These are phyloP conservation scores for Mortierella alpina DNA, from an alignment of 192 early-diverging fungal genomes.

Conservation along the genomic window DNA sequence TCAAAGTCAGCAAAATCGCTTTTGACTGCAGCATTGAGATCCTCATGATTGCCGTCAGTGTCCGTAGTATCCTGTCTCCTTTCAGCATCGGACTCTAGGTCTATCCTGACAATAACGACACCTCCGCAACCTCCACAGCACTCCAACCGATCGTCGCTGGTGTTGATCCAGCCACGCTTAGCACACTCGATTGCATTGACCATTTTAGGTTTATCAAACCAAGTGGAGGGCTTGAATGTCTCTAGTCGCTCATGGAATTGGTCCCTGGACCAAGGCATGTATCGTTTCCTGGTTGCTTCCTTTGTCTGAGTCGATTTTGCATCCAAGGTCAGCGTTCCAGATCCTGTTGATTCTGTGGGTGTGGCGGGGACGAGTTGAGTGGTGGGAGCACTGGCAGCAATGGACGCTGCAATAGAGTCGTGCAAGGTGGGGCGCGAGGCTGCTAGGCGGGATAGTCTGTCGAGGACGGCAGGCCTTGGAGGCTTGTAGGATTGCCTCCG, in stretches of 20 bases:
- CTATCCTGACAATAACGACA: constrained; percentile 35
- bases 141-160: constrained; percentile 35
- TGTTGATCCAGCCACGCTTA: constrained; percentile 50
- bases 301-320: not conserved
- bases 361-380: not conserved
- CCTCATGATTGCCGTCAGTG: not conserved
- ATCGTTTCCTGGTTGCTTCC: constrained; percentile 11
- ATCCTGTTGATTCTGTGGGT: not conserved
- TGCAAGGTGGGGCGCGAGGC: constrained; percentile 17
- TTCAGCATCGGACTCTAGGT: constrained; percentile 1
- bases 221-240: constrained; percentile 48
- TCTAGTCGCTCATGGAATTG: constrained; percentile 46
- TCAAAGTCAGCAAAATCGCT: not conserved
- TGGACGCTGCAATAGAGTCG: constrained; percentile 44
- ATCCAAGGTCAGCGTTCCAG: not conserved
- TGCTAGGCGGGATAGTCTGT: constrained; percentile 24
- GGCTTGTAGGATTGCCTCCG: constrained; percentile 28
- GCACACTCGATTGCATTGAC: constrained; percentile 49
- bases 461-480: constrained; percentile 30
- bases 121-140: constrained; percentile 50
- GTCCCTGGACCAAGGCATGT: constrained; percentile 46
- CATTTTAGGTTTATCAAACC: constrained; percentile 50
- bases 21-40: not conserved
- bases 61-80: not conserved
- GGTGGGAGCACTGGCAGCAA: constrained; percentile 41